Evolutionary conservation across 495 filamentous ascomycete genomes (phyloP).

Genomic region (Pseudotulostoma volvatum): DNA sequence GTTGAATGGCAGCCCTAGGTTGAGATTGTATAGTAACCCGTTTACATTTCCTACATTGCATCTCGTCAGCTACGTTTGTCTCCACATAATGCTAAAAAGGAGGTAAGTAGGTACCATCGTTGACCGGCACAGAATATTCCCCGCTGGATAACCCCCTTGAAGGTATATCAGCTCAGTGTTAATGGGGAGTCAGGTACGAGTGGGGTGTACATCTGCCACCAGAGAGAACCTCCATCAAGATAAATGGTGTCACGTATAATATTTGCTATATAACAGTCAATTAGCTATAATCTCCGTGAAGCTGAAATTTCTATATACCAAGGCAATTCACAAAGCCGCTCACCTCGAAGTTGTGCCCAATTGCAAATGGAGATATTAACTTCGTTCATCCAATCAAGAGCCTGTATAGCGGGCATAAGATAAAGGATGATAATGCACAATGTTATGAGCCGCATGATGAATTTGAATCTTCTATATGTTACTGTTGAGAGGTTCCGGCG

Average conservation of each 20-base stretch:
- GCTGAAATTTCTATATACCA: too few species aligned
- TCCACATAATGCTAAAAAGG: neutral
- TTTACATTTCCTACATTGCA: neutral
- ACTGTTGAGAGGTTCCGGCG: too few species aligned
- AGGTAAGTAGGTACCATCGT: neutral
- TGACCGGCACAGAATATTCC: neutral
- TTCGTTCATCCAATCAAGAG: slow-evolving; percentile 2
- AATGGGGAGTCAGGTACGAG: too few species aligned
- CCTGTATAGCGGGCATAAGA: neutral
- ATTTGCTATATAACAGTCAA: too few species aligned
- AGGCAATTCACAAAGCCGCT: neutral
- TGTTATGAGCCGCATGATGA: neutral
- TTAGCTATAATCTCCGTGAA: too few species aligned
- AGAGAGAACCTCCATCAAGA: slow-evolving; percentile 40
- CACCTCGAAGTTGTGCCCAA: slow-evolving; percentile 34
- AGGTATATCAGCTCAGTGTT: neutral
- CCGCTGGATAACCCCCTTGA: slow-evolving; percentile 2
- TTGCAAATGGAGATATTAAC: slow-evolving; percentile 35
- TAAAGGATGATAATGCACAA: neutral
- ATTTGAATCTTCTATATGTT: too few species aligned
- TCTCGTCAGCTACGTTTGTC: neutral
- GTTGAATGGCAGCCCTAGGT: slow-evolving; percentile 25
- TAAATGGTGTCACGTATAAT: slow-evolving; percentile 44
- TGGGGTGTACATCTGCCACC: slow-evolving; percentile 19
- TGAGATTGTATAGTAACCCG: slow-evolving; percentile 2